A percentile compares a stretch with the other conserved stretches of the same genome.
Evolutionary conservation across 2,329 filamentous ascomycete genomes (phyloP).

Genomic region (Ophiocordyceps polyrhachis-furcata): DNA sequence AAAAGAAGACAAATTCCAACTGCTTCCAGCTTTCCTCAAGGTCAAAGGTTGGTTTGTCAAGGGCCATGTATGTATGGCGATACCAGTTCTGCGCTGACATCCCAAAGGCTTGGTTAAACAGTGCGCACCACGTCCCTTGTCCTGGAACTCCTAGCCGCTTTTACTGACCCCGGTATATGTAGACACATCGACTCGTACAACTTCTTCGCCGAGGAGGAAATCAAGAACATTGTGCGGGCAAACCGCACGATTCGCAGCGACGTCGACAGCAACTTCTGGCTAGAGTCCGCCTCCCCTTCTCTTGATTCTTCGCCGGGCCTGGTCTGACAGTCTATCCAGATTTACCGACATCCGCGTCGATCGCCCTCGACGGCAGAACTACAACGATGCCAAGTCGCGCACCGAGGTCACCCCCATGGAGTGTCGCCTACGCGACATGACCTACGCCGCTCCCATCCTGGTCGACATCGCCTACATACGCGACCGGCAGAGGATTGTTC

Average conservation of each 20-base stretch:
- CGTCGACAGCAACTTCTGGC: constrained; percentile 80
- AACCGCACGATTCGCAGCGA: constrained; percentile 82
- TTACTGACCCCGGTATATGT: constrained; percentile 1
- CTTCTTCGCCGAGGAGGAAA: constrained; percentile 89
- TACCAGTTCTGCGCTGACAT: not conserved
- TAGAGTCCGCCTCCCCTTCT: constrained; percentile 34
- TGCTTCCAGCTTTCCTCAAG: constrained; percentile 92
- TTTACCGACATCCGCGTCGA: constrained; percentile 83
- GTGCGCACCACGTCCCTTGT: constrained; percentile 17
- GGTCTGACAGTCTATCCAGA: constrained; percentile 11
- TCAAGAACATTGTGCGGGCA: constrained; percentile 90
- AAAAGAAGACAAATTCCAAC: constrained; percentile 82
- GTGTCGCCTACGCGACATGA: constrained; percentile 89
- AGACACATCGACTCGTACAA: constrained; percentile 95
- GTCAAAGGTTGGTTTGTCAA: constrained; percentile 58
- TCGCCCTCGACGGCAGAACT: constrained; percentile 60
- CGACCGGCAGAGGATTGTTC: constrained; percentile 56
- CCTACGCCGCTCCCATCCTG: constrained; percentile 87
- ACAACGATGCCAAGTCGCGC: constrained; percentile 49
- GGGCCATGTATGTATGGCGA: not conserved
- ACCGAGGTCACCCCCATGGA: constrained; percentile 83
- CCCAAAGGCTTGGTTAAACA: constrained; percentile 63
- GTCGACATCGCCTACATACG: constrained; percentile 84
- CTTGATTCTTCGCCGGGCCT: not conserved
- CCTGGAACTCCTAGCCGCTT: not conserved